Conservation (phyloP, 345 rosid genomes). For the Gossypium bickii region DNA sequence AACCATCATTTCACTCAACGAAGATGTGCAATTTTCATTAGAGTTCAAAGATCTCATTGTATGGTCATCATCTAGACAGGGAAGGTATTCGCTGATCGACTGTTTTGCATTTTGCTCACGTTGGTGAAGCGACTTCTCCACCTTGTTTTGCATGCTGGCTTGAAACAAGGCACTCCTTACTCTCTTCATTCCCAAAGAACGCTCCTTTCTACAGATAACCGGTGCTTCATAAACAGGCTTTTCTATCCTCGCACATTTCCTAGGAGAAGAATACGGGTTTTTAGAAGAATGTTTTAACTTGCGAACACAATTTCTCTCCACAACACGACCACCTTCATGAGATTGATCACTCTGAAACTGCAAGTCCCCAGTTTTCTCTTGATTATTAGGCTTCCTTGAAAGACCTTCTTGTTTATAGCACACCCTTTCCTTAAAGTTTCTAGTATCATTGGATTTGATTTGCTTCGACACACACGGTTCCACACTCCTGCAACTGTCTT, state of each 20-base stretch:
- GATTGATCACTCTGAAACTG: conserved; percentile 43
- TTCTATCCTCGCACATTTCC: conserved; percentile 26
- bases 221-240: conserved; percentile 24
- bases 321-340: conserved; percentile 31
- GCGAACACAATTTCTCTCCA: conserved; percentile 31
- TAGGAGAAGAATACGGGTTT: conserved; percentile 7
- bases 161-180: conserved; percentile 26
- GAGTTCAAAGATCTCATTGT: conserved; percentile 26
- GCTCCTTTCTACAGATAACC: conserved; percentile 24
- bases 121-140: conserved; percentile 21
- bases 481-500: conserved; percentile 31
- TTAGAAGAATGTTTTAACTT: conserved; percentile 32
- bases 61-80: conserved; percentile 21
- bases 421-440: conserved; percentile 54
- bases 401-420: conserved; percentile 54
- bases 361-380: conserved; percentile 36
- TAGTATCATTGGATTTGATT: conserved; percentile 39
- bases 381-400: conserved; percentile 41
- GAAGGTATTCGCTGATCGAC: conserved; percentile 21
- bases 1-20: conserved; percentile 31
- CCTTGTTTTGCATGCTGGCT: conserved; percentile 21
- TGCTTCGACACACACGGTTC: conserved; percentile 26
- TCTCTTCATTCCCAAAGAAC: conserved; percentile 37
- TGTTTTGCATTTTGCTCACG: conserved; percentile 23
- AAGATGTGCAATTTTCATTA: conserved; percentile 28